Conservation (phyloP, 1,139 yeast species). For the Meyerozyma athensensis region DNA sequence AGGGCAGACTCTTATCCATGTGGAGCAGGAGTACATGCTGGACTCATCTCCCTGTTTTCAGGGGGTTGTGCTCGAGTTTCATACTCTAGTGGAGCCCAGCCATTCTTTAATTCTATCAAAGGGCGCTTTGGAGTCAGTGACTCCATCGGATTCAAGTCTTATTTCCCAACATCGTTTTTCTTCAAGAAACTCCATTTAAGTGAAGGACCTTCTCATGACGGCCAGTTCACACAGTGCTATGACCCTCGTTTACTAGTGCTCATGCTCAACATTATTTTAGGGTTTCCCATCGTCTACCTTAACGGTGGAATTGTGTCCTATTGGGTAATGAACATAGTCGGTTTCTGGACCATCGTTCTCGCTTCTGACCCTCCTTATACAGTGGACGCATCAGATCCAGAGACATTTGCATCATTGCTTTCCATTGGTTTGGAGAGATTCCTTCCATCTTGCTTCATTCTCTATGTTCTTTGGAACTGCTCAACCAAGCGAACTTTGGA, state of each 20-base stretch:
- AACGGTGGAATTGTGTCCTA: slow-evolving; percentile 52
- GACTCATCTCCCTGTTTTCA: slow-evolving; percentile 59
- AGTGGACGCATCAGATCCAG: slow-evolving; percentile 50
- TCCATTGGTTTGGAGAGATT: slow-evolving; percentile 72
- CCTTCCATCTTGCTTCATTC: slow-evolving; percentile 68
- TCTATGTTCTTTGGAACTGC: slow-evolving; percentile 67
- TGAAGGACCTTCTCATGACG: background rate
- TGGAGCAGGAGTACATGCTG: slow-evolving; percentile 87
- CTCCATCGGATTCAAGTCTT: slow-evolving; percentile 62
- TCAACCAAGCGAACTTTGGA: slow-evolving; percentile 39
- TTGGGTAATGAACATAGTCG: slow-evolving; percentile 62
- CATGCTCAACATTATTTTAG: slow-evolving; percentile 52
- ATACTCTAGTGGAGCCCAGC: slow-evolving; percentile 50
- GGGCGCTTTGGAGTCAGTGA: slow-evolving; percentile 49
- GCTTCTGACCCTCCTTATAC: slow-evolving; percentile 79
- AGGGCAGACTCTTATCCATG: slow-evolving; percentile 89
- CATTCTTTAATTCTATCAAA: slow-evolving; percentile 37
- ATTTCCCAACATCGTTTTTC: slow-evolving; percentile 69
- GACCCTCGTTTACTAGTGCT: slow-evolving; percentile 65
- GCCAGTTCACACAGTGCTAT: slow-evolving; percentile 43
- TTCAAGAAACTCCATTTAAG: slow-evolving; percentile 34
- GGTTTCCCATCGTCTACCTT: slow-evolving; percentile 55
- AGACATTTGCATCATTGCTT: slow-evolving; percentile 54
- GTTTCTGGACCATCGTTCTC: slow-evolving; percentile 80
- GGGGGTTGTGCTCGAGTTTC: slow-evolving; percentile 81